A percentile compares a stretch with the other conserved stretches of the same genome.
These are phyloP conservation scores for Gaertneriomyces semiglobifer DNA, from an alignment of 192 early-diverging fungal species.

Conservation along the genomic window DNA sequence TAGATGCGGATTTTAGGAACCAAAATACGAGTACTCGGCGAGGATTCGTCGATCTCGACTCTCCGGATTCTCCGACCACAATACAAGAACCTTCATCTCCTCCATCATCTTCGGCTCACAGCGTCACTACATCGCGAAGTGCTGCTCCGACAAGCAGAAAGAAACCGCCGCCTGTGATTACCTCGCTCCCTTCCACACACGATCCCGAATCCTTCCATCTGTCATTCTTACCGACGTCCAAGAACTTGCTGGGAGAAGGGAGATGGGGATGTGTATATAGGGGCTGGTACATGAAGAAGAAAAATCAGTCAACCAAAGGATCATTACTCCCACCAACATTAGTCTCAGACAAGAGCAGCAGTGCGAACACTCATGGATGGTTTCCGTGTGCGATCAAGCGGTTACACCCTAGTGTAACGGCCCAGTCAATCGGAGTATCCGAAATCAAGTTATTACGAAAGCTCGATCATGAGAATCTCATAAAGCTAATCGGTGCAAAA, in stretches of 20 bases:
- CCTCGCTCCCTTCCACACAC: constrained; percentile 12
- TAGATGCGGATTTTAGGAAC: too few species aligned
- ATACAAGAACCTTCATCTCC: not conserved
- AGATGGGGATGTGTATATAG: constrained; percentile 44
- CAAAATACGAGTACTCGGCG: constrained; percentile 19
- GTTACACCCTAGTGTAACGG: constrained; percentile 41
- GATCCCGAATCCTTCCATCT: constrained; percentile 34
- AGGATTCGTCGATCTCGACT: constrained; percentile 42
- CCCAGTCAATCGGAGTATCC: constrained; percentile 33
- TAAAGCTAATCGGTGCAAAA: constrained; percentile 48
- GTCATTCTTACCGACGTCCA: constrained; percentile 44
- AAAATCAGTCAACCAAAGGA: not conserved
- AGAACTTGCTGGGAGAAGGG: constrained; percentile 54
- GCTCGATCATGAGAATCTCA: constrained; percentile 39
- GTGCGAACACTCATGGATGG: constrained; percentile 10
- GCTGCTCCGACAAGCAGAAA: not conserved
- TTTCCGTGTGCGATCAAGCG: constrained; percentile 51
- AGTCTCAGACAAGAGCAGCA: not conserved
- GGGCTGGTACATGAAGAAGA: constrained; percentile 33
- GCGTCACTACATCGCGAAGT: not conserved
- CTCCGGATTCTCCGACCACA: constrained; percentile 2
- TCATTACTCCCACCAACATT: not conserved
- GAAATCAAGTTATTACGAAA: constrained; percentile 39
- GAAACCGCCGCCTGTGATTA: constrained; percentile 18
- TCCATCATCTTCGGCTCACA: not conserved